phyloP scores from a whole-genome alignment of 2,329 filamentous ascomycete species.

The Sporothrix phasma region DNA sequence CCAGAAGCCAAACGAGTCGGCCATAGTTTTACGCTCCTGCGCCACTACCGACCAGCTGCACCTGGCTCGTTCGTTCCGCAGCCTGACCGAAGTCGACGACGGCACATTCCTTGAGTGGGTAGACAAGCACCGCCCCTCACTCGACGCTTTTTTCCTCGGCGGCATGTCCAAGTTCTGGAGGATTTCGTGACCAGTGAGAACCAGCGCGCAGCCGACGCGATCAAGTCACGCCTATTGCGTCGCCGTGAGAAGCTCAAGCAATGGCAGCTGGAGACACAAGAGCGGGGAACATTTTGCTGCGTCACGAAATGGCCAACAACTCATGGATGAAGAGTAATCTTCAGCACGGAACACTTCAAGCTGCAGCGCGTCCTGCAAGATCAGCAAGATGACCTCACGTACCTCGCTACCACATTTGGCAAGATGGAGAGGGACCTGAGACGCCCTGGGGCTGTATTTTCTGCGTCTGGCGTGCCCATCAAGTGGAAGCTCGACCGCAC shows the following conservation, averaged over 20 bases:
- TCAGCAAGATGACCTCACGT: slow-evolving; percentile 79
- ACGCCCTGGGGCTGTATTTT: slow-evolving; percentile 72
- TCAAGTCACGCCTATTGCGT: slow-evolving; percentile 57
- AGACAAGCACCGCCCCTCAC: slow-evolving; percentile 64
- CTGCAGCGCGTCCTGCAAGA: slow-evolving; percentile 84
- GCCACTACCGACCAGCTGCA: slow-evolving; percentile 58
- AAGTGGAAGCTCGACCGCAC: slow-evolving; percentile 95
- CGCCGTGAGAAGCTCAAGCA: slow-evolving; percentile 72
- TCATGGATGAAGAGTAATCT: slow-evolving; percentile 96
- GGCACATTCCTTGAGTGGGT: slow-evolving; percentile 83
- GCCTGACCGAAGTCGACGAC: slow-evolving; percentile 79
- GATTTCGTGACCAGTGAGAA: slow-evolving; percentile 80
- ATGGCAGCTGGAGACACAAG: slow-evolving; percentile 63
- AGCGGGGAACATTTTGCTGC: slow-evolving; percentile 59
- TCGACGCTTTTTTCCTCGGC: slow-evolving; percentile 76
- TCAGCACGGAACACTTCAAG: slow-evolving; percentile 82
- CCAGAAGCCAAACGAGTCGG: slow-evolving; percentile 79
- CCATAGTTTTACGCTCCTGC: slow-evolving; percentile 60
- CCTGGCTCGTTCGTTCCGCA: slow-evolving; percentile 67
- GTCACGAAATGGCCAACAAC: slow-evolving; percentile 78
- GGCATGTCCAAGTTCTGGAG: slow-evolving; percentile 74
- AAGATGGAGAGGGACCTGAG: slow-evolving; percentile 71
- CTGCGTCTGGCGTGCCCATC: slow-evolving; percentile 37
- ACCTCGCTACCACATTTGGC: slow-evolving; percentile 63
- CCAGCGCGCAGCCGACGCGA: slow-evolving; percentile 64